phyloP scores from a whole-genome alignment of 345 rosid species.

The Populus davidiana region DNA sequence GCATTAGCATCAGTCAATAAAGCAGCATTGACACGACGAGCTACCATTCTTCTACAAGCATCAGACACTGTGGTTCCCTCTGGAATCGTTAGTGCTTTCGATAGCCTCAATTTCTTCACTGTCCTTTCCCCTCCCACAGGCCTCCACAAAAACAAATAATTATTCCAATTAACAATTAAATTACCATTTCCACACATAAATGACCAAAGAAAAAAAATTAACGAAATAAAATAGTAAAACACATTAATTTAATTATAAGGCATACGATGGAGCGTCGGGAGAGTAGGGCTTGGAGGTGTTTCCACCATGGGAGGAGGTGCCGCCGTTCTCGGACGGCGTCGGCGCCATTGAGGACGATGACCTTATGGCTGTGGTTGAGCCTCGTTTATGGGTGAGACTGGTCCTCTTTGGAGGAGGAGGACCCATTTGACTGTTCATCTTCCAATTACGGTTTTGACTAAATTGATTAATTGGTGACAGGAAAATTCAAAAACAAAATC shows the following conservation, averaged over 20 bases:
- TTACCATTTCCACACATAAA: neutral
- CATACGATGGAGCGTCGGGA: constrained; percentile 52
- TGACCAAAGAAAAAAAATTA: neutral
- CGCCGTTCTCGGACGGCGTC: constrained; percentile 40
- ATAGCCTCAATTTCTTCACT: constrained; percentile 80
- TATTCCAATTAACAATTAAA: neutral
- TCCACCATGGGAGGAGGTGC: constrained; percentile 35
- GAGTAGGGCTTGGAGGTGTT: constrained; percentile 64
- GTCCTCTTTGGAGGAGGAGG: constrained; percentile 56
- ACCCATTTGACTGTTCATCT: constrained; percentile 63
- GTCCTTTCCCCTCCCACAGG: constrained; percentile 67
- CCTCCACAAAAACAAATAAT: constrained; percentile 17
- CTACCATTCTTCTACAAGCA: constrained; percentile 91
- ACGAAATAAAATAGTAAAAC: too few species aligned
- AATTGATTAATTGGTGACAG: neutral
- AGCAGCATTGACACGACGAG: constrained; percentile 89
- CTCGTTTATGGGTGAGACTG: constrained; percentile 45
- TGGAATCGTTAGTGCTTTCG: constrained; percentile 93
- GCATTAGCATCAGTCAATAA: constrained; percentile 88
- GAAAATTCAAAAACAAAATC: neutral
- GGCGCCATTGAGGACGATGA: constrained; percentile 26
- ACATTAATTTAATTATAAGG: neutral
- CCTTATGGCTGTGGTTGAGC: constrained; percentile 47
- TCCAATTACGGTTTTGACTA: neutral
- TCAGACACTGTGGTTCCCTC: constrained; percentile 87